These are phyloP conservation scores for Encephalitozoon cuniculi DNA, from an alignment of 371 early-diverging fungal genomes.

Conservation along the genomic window DNA sequence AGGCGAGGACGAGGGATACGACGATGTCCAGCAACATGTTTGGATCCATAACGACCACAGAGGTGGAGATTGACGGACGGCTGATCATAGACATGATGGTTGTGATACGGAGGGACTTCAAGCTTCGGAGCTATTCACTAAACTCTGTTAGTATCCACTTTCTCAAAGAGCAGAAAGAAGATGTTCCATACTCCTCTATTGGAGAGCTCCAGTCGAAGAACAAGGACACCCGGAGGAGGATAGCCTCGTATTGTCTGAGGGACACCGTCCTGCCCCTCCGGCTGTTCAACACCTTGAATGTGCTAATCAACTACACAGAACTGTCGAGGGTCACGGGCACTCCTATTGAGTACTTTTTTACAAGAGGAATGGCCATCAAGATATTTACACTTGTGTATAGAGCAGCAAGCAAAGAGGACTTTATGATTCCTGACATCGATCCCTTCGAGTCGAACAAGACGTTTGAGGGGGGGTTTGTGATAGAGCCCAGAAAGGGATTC, in stretches of 20 bases:
- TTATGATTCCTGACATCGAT: conserved; percentile 80
- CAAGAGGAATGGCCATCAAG: conserved; percentile 91
- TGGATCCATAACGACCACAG: conserved; percentile 78
- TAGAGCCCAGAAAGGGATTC: conserved; percentile 90
- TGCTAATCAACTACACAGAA: conserved; percentile 89
- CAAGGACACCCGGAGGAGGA: conserved; percentile 81
- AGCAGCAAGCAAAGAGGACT: conserved; percentile 71
- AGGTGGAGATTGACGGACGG: conserved; percentile 81
- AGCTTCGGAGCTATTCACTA: conserved; percentile 86
- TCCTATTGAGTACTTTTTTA: conserved; percentile 84
- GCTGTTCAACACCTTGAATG: conserved; percentile 88
- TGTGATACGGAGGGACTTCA: conserved; percentile 89
- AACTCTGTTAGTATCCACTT: conserved; percentile 93
- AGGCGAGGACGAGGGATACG: conserved; percentile 70
- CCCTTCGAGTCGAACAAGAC: conserved; percentile 69
- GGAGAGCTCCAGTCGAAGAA: conserved; percentile 84
- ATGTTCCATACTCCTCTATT: conserved; percentile 94
- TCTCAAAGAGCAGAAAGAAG: conserved; percentile 96
- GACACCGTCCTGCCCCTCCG: conserved; percentile 92
- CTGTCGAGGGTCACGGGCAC: conserved; percentile 92
- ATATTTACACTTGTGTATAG: conserved; percentile 89
- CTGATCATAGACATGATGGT: conserved; percentile 85
- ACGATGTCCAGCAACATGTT: conserved; percentile 79
- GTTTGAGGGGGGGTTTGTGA: conserved; percentile 95
- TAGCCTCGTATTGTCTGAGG: conserved; percentile 94